Evolutionary conservation across 2,329 filamentous ascomycete genomes (phyloP).

Genomic region (Westerdykella aurantiaca): DNA sequence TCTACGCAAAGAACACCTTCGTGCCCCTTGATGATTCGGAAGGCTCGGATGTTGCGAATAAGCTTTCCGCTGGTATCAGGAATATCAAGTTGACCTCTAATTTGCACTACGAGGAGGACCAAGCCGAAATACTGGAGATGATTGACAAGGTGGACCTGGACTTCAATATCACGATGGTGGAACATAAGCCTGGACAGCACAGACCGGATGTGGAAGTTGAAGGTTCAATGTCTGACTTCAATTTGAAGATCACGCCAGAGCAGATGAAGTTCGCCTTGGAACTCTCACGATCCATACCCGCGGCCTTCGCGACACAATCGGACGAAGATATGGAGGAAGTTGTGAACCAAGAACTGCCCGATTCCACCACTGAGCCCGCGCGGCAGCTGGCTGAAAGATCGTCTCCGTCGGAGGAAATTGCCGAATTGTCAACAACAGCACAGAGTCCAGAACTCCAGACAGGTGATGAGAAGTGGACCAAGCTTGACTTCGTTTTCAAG

Average conservation of each 20-base stretch:
- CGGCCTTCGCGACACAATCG: conserved; percentile 71
- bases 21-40: conserved; percentile 73
- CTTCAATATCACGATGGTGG: conserved; percentile 86
- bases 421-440: conserved; percentile 46
- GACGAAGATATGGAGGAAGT: conserved; percentile 65
- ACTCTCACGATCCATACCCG: conserved; percentile 79
- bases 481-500: conserved; percentile 85
- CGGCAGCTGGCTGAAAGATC: conserved; percentile 41
- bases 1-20: conserved; percentile 94
- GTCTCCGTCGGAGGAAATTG: conserved; percentile 29
- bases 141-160: conserved; percentile 95
- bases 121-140: conserved; percentile 83
- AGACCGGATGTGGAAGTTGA: conserved; percentile 88
- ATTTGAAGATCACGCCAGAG: conserved; percentile 80
- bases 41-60: conserved; percentile 72
- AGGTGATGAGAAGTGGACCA: conserved; percentile 74
- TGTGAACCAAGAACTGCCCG: conserved; percentile 66
- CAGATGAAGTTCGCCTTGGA: conserved; percentile 87
- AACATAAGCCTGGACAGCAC: conserved; percentile 70
- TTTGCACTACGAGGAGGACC: conserved; percentile 69
- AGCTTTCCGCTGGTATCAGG: conserved; percentile 82
- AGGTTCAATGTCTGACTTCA: conserved; percentile 88
- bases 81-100: conserved; percentile 88
- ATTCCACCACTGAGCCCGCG: conserved; percentile 47
- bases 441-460: conserved; percentile 62